phyloP scores from a whole-genome alignment of 768 basidiomycete species.

The Lactarius deliciosus region DNA sequence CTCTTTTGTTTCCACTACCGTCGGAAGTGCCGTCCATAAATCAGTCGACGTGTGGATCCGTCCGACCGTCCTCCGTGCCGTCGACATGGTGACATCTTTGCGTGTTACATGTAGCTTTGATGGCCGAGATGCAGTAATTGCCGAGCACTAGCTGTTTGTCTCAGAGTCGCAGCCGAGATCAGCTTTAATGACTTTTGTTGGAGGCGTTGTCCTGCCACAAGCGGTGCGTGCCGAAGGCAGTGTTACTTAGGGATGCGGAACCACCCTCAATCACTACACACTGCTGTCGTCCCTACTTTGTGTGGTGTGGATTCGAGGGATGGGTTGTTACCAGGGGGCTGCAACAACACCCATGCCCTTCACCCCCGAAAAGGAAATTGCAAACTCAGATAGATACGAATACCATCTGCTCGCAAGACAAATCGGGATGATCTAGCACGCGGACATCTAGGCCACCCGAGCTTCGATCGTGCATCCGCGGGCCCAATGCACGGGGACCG shows the following conservation, averaged over 20 bases:
- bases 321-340: conserved; percentile 12
- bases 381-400: conserved; percentile 19
- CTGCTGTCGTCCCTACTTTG: neutral
- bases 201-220: neutral
- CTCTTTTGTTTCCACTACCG: neutral
- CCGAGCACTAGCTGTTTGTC: neutral
- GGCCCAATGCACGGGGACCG: neutral
- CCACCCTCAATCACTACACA: conserved; percentile 3
- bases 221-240: conserved; percentile 1
- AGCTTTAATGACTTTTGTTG: neutral
- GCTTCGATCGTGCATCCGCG: conserved; percentile 20
- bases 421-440: neutral
- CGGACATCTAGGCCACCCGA: neutral
- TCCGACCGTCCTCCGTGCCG: neutral
- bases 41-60: neutral
- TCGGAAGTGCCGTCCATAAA: neutral
- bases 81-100: conserved; percentile 24
- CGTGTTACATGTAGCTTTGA: conserved; percentile 10
- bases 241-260: neutral
- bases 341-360: neutral
- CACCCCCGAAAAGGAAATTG: conserved; percentile 5
- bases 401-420: conserved; percentile 4
- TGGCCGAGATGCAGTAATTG: conserved; percentile 8
- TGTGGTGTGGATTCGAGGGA: neutral
- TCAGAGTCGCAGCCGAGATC: conserved; percentile 20